Conservation (phyloP, 2,329 filamentous ascomycete genomes). For the Verruconis gallopava region DNA sequence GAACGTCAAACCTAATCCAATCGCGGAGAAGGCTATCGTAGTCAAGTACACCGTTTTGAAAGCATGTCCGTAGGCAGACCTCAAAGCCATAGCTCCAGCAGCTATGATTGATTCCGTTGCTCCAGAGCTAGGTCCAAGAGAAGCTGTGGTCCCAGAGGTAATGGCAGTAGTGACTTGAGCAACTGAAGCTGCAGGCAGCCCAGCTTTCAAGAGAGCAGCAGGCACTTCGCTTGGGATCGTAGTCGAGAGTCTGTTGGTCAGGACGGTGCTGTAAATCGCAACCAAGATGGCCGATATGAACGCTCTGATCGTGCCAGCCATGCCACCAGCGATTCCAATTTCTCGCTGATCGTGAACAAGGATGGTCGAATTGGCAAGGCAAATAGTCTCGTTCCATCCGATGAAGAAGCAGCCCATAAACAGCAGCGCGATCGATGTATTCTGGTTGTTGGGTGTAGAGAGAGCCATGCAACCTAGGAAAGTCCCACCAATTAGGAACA, state of each 20-base stretch:
- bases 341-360: slow-evolving; percentile 24
- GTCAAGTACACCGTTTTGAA: slow-evolving; percentile 10
- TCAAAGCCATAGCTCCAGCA: slow-evolving; percentile 11
- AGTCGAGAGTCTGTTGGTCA: slow-evolving; percentile 24
- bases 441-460: slow-evolving; percentile 15
- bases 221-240: slow-evolving; percentile 24
- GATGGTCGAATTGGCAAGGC: slow-evolving; percentile 21
- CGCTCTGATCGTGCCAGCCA: slow-evolving; percentile 28
- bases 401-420: slow-evolving; percentile 18
- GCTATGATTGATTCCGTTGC: slow-evolving; percentile 23
- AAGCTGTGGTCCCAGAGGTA: slow-evolving; percentile 19
- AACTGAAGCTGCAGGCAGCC: slow-evolving; percentile 24
- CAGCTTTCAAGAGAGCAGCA: slow-evolving; percentile 23
- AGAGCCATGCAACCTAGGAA: slow-evolving; percentile 14
- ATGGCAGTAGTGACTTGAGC: slow-evolving; percentile 23
- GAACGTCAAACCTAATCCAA: slow-evolving; percentile 10
- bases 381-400: slow-evolving; percentile 20
- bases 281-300: slow-evolving; percentile 28
- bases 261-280: slow-evolving; percentile 26
- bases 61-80: slow-evolving; percentile 10
- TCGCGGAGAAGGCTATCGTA: slow-evolving; percentile 10
- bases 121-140: slow-evolving; percentile 19
- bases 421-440: slow-evolving; percentile 15
- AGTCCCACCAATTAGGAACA: slow-evolving; percentile 15
- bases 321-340: slow-evolving; percentile 30